phyloP scores from a whole-genome alignment of 169 alveolate species.

The Cryptosporidium xiaoi region DNA sequence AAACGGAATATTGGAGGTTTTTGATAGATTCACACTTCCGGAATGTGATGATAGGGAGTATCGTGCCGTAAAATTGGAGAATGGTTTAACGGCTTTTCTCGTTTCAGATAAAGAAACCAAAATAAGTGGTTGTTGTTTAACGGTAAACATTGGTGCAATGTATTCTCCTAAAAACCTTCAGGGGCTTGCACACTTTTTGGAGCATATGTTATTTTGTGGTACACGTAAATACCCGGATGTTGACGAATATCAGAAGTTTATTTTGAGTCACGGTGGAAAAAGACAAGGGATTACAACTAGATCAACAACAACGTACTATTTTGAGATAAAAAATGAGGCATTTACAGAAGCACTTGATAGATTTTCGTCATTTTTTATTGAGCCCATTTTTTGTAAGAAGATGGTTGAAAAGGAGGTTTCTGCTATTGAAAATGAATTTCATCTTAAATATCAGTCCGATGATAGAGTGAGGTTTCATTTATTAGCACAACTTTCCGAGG shows the following conservation, averaged over 20 bases:
- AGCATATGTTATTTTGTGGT: conserved; percentile 90
- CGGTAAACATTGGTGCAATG: conserved; percentile 85
- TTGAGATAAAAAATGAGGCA: conserved; percentile 80
- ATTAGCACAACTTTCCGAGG: conserved; percentile 30
- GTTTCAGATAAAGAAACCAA: conserved; percentile 69
- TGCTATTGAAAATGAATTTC: conserved; percentile 85
- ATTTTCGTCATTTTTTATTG: conserved; percentile 83
- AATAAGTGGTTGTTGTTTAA: conserved; percentile 60
- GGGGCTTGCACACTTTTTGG: conserved; percentile 90
- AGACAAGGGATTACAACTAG: conserved; percentile 83
- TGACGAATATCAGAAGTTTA: conserved; percentile 76
- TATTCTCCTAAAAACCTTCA: conserved; percentile 85
- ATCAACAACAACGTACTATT: conserved; percentile 86
- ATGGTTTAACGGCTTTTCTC: conserved; percentile 53
- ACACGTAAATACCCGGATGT: conserved; percentile 87
- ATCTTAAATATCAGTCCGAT: conserved; percentile 49
- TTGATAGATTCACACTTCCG: conserved; percentile 21
- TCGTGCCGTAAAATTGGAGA: conserved; percentile 32
- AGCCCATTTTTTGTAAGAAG: conserved; percentile 81
- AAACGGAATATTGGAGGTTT: conserved; percentile 1
- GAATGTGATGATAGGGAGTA: conserved; percentile 51
- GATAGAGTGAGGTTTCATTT: conserved; percentile 67
- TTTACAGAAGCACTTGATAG: conserved; percentile 82
- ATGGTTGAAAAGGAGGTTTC: conserved; percentile 84
- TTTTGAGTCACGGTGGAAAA: conserved; percentile 82